Base-by-base conservation (phyloP, 1,139 yeast species). In the Protomyces arabidopsidicola region DNA sequence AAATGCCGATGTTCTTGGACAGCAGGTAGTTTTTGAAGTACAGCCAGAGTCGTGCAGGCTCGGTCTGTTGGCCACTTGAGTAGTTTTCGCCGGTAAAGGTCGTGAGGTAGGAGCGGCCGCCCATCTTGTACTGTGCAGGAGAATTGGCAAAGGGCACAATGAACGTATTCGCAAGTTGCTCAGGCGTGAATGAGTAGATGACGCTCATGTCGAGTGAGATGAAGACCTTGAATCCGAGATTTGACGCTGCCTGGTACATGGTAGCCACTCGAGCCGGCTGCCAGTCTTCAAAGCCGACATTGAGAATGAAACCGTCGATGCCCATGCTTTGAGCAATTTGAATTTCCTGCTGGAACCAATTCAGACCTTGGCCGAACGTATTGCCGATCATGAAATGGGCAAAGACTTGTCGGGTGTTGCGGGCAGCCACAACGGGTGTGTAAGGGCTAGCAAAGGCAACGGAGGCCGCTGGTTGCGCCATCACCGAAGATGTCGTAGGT, bases 371-470 rank as follows among this genome's bases (percentile, higher is more conserved):
- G 18, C 53, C 34, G 31, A 52, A 53, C 14, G 57, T 54, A 16
- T 60, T 60, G 38, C 63, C 63, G 10, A 66, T 53, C 68, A 66
- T 65, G 63, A 62, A 66, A 38, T 66, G 68, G 9, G 68, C 68
- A 53, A 63, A 65, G 38, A 66, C 68, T 57, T 45, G 24, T 18
- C 50, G 54, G 22, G 55, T 58, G 18, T 38, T 42, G 31, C 45
- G 22, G 20, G 62, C 62, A 12, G 51, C 56, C 12, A 52, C 50
- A 2, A 58, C 62, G 20, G 56, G 52, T 12, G 52, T 52, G 53
- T 58, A 58, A 12, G 55, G 20, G 6, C 36, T 22, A 14, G 38
- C 39, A 16, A 31, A 50, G 53, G 36, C 36, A 8, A 31, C 36
- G 53, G 53, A 10, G 5, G 36, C 34, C 6, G 39, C 42, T 14